Evolutionary conservation across 108 stramenopile species (phyloP).

Genomic region (Fragilariopsis cylindrus): DNA sequence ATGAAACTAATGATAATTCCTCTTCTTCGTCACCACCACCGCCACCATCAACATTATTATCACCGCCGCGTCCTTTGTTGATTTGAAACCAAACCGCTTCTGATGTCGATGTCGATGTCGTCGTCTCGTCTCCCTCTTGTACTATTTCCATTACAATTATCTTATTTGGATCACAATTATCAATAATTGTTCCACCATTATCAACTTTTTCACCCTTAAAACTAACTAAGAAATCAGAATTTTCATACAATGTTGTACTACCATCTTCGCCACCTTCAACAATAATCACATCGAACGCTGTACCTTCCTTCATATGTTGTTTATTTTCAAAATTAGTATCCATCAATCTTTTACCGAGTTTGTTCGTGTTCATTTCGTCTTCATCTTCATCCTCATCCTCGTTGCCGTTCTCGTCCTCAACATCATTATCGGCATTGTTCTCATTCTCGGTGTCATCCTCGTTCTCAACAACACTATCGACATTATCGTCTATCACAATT

Average conservation of each 20-base stretch:
- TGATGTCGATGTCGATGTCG: not conserved
- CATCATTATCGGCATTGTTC: no score
- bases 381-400: no score
- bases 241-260: not conserved
- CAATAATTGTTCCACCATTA: not conserved
- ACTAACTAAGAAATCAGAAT: slow-evolving; percentile 5
- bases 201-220: not conserved
- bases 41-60: no score
- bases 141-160: not conserved
- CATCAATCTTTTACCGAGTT: no score
- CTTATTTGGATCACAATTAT: not conserved
- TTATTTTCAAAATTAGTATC: no score
- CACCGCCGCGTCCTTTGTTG: not conserved
- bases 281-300: slow-evolving; percentile 6
- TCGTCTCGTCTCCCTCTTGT: not conserved
- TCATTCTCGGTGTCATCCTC: no score
- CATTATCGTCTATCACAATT: no score
- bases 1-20: not conserved
- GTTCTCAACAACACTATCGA: no score
- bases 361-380: no score
- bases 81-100: not conserved
- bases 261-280: not conserved
- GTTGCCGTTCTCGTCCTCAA: no score
- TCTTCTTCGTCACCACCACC: not conserved
- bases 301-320: not conserved